These are phyloP conservation scores for Umbilicus rupestris DNA, from an alignment of 164 flowering plant species.

Conservation along the genomic window DNA sequence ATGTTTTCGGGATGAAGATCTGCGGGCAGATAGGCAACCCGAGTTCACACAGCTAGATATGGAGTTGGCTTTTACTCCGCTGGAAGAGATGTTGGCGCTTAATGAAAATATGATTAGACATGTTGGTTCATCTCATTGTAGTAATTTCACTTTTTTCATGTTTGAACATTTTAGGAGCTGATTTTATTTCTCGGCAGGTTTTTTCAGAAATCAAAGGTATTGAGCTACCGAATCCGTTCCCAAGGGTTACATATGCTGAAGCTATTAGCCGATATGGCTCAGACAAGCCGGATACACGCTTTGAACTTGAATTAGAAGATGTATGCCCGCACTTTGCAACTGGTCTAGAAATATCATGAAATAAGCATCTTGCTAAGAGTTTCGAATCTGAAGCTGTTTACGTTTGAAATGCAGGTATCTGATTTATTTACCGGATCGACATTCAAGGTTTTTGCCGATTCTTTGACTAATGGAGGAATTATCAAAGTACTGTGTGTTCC, in stretches of 20 bases:
- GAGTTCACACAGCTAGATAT: constrained; percentile 97
- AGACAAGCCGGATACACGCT: constrained; percentile 87
- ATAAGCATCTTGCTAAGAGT: neutral
- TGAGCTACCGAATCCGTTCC: constrained; percentile 80
- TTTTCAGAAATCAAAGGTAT: constrained; percentile 71
- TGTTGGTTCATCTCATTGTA: constrained; percentile 30
- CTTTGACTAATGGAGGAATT: constrained; percentile 57
- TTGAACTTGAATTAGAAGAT: constrained; percentile 79
- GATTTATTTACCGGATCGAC: constrained; percentile 46
- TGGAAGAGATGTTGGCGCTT: constrained; percentile 80
- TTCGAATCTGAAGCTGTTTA: neutral
- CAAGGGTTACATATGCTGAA: constrained; percentile 88
- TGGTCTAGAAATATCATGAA: neutral
- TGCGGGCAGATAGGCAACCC: constrained; percentile 91
- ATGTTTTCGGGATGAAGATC: constrained; percentile 95
- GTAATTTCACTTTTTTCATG: neutral
- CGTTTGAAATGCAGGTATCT: constrained; percentile 53
- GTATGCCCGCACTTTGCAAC: constrained; percentile 24
- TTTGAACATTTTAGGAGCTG: neutral
- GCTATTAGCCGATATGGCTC: constrained; percentile 87
- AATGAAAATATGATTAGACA: constrained; percentile 89
- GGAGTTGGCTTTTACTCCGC: constrained; percentile 84
- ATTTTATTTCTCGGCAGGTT: constrained; percentile 32
- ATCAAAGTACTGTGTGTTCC: constrained; percentile 77
- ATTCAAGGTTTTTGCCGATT: constrained; percentile 80